Conservation (phyloP, 768 basidiomycete species). For the Tremella fuciformis region DNA sequence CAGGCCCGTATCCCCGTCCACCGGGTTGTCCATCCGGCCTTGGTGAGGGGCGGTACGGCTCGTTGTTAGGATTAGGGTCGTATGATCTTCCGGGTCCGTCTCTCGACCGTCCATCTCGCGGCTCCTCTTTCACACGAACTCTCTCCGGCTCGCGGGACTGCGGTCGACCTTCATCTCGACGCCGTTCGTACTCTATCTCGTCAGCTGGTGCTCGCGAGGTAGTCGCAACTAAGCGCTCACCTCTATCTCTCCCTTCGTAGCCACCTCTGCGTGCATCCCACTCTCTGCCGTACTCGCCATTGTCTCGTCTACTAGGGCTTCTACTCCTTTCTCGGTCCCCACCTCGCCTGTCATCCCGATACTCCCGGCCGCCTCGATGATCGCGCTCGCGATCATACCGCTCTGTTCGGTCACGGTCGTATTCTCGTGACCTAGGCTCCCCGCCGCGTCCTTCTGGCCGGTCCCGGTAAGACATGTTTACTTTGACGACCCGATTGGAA, state of each 20-base stretch:
- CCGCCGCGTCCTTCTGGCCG: too few relatives aligned
- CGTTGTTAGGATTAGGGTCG: constrained; percentile 4
- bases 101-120: background rate
- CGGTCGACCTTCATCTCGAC: background rate
- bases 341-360: constrained; percentile 17
- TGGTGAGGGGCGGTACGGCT: background rate
- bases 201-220: background rate
- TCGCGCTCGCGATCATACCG: constrained; percentile 10
- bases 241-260: constrained; percentile 5
- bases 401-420: constrained; percentile 1
- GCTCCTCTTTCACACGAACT: background rate
- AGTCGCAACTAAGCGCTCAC: background rate
- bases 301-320: constrained; percentile 14
- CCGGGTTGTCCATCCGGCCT: background rate
- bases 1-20: background rate
- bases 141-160: background rate
- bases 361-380: constrained; percentile 15
- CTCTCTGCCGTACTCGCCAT: constrained; percentile 17
- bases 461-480: too few relatives aligned
- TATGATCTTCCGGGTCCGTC: background rate
- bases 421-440: constrained; percentile 9
- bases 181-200: constrained; percentile 2
- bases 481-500: too few relatives aligned
- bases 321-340: constrained; percentile 10
- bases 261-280: constrained; percentile 15